Base-by-base conservation (phyloP, 441 rosid genomes). In the Dalechampia spathulata region DNA sequence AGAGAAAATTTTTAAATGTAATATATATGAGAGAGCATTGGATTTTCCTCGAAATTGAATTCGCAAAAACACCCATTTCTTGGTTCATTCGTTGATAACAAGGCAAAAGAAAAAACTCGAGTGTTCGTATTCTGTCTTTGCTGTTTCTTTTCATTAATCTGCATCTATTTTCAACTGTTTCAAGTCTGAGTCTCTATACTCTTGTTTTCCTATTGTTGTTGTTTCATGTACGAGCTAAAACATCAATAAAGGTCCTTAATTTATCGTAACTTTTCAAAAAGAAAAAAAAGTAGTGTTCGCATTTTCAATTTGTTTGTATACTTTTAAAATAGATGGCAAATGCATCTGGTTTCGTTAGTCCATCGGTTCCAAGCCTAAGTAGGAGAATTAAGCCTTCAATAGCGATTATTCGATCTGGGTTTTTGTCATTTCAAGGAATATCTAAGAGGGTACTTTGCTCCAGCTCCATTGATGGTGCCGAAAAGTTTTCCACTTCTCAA, bases 311-410 rank as follows among this genome's bases (percentile, higher is more conserved):
- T 20, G 65, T 11, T 36, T 5, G 11, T 36, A 10, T 11, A 14
- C 52, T 30, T 10, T 16, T 1, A 42, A 28, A 43, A 12, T 30
- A 65, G 64, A 90, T 87, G 98, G 98, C 95, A 52, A 85, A 76
- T 77, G 83, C 89, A 68, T 83, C 83, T 70, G 87, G 87, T 43
- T 68, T 83, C 52, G 68, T 78, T 60, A 68, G 78, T 62, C 81
- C 91, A 72, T 77, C 94, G 27, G 52, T 80, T 63, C 85, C 93
- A 36, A 63, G 67, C 51, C 23, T 76, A 34, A 75, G 73, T 56
- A 73, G 63, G 67, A 69, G 52, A 75, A 50, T 66, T 62, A 70
- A 64, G 60, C 75, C 82, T 69, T 75, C 83, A 37, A 54, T 67
- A 21, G 57, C 71, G 52, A 54, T 75, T 67, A 72, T 62, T 69